Evolutionary conservation across 176 grass and related monocot species (phyloP).

Genomic region (Carex pumila): DNA sequence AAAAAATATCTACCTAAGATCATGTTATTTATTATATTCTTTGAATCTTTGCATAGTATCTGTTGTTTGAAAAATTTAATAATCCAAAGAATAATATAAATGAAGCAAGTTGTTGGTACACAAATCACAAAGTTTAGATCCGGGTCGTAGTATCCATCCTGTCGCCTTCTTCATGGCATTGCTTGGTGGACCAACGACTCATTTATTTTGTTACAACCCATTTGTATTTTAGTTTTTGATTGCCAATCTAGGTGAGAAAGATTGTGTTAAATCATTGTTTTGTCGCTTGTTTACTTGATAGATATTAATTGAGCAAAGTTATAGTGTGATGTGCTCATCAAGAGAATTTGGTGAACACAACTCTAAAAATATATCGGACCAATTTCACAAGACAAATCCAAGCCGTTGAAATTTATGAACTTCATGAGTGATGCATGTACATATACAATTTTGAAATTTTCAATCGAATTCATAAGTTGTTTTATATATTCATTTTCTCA

Average conservation of each 20-base stretch:
- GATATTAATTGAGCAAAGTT: not conserved
- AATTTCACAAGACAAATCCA: too few relatives aligned
- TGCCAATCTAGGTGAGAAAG: not conserved
- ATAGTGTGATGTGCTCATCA: too few relatives aligned
- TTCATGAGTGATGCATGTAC: too few relatives aligned
- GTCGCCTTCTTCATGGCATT: slow-evolving; percentile 20
- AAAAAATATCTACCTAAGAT: not conserved
- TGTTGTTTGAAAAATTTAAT: not conserved
- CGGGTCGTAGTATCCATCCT: slow-evolving; percentile 6
- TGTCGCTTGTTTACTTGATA: not conserved
- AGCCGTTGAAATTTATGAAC: too few relatives aligned
- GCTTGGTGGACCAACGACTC: not conserved
- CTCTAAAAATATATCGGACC: too few relatives aligned
- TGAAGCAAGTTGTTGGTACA: not conserved
- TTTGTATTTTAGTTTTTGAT: not conserved
- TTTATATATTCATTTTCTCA: too few relatives aligned
- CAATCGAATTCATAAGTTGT: too few relatives aligned
- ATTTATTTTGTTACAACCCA: slow-evolving; percentile 6
- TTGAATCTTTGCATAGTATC: not conserved
- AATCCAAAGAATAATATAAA: not conserved
- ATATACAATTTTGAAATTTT: too few relatives aligned
- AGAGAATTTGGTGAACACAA: too few relatives aligned
- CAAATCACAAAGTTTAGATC: not conserved
- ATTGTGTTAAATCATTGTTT: slow-evolving; percentile 4
- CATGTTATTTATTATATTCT: not conserved